Conservation (phyloP, 2,329 filamentous ascomycete species). For the Ophiostoma quercus region DNA sequence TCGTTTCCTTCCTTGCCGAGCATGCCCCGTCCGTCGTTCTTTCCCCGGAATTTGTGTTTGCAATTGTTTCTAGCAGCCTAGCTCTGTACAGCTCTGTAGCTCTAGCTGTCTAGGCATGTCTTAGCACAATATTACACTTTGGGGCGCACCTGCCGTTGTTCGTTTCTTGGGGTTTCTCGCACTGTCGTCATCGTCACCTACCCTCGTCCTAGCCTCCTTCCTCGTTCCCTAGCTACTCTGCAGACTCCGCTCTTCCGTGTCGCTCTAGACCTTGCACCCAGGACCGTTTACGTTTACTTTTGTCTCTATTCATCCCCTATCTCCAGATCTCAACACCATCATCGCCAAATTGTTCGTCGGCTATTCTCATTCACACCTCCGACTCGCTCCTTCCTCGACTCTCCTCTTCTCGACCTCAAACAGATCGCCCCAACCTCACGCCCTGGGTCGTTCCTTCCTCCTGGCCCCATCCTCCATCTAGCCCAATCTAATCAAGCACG, state of each 20-base stretch:
- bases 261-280: background rate
- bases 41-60: slow-evolving; percentile 6
- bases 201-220: slow-evolving; percentile 14
- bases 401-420: background rate
- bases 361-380: background rate
- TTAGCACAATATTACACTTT: slow-evolving; percentile 13
- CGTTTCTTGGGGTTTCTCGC: slow-evolving; percentile 6
- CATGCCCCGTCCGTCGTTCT: background rate
- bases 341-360: background rate
- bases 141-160: slow-evolving; percentile 12
- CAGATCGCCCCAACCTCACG: background rate
- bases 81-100: background rate
- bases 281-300: background rate
- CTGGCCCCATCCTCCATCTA: background rate
- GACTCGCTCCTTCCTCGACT: background rate
- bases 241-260: slow-evolving; percentile 18
- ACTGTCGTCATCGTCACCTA: slow-evolving; percentile 21
- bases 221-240: background rate
- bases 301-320: slow-evolving; percentile 1
- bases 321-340: background rate
- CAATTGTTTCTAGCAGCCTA: background rate
- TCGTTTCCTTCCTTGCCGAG: background rate
- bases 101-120: background rate
- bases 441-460: background rate
- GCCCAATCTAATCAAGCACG: background rate